Percentiles rank a stretch among this genome's conserved stretches.
These are phyloP conservation scores for Penicillium expansum DNA, from an alignment of 2,329 filamentous ascomycete genomes.

Conservation along the genomic window DNA sequence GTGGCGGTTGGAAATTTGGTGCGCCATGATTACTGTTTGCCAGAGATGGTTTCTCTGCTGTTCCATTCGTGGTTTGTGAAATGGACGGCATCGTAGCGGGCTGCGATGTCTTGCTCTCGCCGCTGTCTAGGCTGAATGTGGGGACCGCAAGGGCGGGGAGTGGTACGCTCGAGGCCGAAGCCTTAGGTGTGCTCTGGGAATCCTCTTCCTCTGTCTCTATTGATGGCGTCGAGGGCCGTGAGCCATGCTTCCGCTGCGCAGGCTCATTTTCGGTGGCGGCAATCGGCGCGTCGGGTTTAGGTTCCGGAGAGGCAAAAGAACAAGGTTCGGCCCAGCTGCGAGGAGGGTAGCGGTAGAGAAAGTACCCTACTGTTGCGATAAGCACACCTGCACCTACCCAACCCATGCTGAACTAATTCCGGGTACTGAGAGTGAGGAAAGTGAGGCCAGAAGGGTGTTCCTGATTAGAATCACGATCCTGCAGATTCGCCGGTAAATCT, in stretches of 20 bases:
- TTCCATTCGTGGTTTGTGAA: slow-evolving; percentile 7
- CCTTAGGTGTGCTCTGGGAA: slow-evolving; percentile 39
- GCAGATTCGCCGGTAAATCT: slow-evolving; percentile 12
- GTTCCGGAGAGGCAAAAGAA: slow-evolving; percentile 17
- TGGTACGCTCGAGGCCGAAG: slow-evolving; percentile 27
- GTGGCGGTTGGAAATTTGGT: slow-evolving; percentile 5
- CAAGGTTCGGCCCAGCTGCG: slow-evolving; percentile 30
- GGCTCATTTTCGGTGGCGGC: slow-evolving; percentile 13
- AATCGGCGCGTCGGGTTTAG: slow-evolving; percentile 15
- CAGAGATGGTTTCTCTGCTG: not conserved
- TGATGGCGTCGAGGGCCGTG: slow-evolving; percentile 4
- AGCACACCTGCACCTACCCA: slow-evolving; percentile 42
- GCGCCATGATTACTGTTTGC: slow-evolving; percentile 12
- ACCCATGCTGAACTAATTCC: slow-evolving; percentile 37
- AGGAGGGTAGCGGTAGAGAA: slow-evolving; percentile 42
- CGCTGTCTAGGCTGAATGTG: slow-evolving; percentile 30
- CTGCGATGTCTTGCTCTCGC: slow-evolving; percentile 10
- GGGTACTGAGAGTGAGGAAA: not conserved
- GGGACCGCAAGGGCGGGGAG: slow-evolving; percentile 30
- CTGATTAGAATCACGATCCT: slow-evolving; percentile 5
- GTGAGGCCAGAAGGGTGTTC: not conserved
- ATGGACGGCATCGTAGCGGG: slow-evolving; percentile 6
- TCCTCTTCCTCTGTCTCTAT: slow-evolving; percentile 21
- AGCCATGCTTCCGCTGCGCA: slow-evolving; percentile 8
- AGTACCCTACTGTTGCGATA: slow-evolving; percentile 39